Conservation (phyloP, 2,329 filamentous ascomycete species). For the Didymella segeticola region DNA sequence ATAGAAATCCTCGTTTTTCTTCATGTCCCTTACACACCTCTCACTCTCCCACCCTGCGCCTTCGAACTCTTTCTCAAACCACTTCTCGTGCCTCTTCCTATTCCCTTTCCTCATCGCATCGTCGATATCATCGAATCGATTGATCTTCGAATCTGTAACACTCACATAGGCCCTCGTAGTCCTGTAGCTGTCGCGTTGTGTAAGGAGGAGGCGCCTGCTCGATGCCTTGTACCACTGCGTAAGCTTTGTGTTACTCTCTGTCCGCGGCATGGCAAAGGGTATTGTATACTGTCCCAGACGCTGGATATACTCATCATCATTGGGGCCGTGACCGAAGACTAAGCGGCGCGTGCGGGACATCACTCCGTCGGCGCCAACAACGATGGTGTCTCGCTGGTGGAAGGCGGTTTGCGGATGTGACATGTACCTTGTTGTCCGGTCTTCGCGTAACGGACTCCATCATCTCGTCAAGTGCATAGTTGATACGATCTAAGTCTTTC, state of each 20-base stretch:
- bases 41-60: constrained; percentile 50
- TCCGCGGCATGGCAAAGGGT: constrained; percentile 39
- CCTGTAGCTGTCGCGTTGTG: constrained; percentile 33
- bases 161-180: constrained; percentile 27
- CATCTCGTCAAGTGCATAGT: constrained; percentile 46
- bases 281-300: constrained; percentile 39
- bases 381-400: constrained; percentile 26
- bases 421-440: constrained; percentile 41
- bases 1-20: constrained; percentile 53
- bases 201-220: constrained; percentile 28
- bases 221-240: constrained; percentile 39
- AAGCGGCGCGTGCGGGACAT: constrained; percentile 36
- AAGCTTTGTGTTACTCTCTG: constrained; percentile 27
- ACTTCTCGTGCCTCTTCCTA: constrained; percentile 27
- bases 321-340: constrained; percentile 32
- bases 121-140: constrained; percentile 29
- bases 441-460: constrained; percentile 38
- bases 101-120: constrained; percentile 17
- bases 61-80: constrained; percentile 37
- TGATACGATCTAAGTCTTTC: constrained; percentile 30
- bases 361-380: constrained; percentile 44
- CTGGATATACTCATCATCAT: constrained; percentile 28
- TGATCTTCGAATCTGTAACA: constrained; percentile 25
- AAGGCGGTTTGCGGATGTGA: constrained; percentile 47
- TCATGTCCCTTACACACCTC: constrained; percentile 50